These are phyloP conservation scores for Pseudozyma sp. DNA, from an alignment of 1,284 basidiomycete genomes.

Conservation along the genomic window DNA sequence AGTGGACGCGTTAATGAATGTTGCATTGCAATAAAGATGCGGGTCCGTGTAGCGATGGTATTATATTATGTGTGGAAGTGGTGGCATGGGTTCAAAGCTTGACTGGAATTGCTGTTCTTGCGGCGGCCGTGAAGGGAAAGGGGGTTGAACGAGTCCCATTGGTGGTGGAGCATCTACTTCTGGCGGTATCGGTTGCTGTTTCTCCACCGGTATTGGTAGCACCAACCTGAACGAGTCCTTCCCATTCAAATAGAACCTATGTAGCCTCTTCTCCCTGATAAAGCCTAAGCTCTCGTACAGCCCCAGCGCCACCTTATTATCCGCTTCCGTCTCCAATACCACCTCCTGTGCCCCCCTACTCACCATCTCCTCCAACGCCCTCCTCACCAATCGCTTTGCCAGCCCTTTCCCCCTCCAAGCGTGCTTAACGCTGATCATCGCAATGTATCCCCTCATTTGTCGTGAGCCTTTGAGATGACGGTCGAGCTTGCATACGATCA, in stretches of 20 bases:
- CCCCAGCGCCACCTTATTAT: constrained; percentile 86
- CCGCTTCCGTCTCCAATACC: constrained; percentile 95
- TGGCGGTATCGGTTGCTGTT: constrained; percentile 14
- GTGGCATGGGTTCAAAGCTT: background rate
- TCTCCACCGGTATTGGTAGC: constrained; percentile 37
- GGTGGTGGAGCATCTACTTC: constrained; percentile 17
- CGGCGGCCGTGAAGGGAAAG: background rate
- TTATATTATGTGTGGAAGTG: background rate
- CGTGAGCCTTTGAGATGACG: constrained; percentile 75
- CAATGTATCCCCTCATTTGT: constrained; percentile 91
- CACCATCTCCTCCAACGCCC: constrained; percentile 84
- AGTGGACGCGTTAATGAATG: too few species aligned
- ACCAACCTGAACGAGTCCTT: constrained; percentile 65
- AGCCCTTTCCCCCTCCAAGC: constrained; percentile 72
- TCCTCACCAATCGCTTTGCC: constrained; percentile 66
- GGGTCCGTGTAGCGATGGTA: too few species aligned
- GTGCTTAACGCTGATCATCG: constrained; percentile 78
- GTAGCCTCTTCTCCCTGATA: constrained; percentile 91
- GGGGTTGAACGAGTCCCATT: constrained; percentile 33
- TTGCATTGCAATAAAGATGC: too few species aligned
- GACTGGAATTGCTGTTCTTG: too few species aligned
- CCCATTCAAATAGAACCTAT: constrained; percentile 93
- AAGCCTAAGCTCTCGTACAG: constrained; percentile 94
- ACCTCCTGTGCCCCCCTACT: constrained; percentile 85
- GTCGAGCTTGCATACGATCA: constrained; percentile 95